phyloP scores from a whole-genome alignment of 495 filamentous ascomycete species.

The Daldinia caldariorum region DNA sequence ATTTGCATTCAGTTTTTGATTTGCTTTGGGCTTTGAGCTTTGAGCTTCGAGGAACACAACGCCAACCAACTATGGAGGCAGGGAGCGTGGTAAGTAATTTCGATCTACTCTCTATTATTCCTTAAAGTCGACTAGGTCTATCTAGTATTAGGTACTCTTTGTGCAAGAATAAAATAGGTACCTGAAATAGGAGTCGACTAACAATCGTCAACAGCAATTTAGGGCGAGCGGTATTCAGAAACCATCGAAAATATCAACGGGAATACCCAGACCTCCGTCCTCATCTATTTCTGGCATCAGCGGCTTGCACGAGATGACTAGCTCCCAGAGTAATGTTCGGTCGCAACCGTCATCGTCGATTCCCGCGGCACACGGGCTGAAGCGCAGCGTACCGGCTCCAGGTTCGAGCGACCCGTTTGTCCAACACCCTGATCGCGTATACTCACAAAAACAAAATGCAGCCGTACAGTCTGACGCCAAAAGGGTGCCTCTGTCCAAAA shows the following conservation, averaged over 20 bases:
- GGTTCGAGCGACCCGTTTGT: conserved; percentile 45
- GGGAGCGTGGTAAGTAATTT: conserved; percentile 54
- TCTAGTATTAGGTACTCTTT: too few relatives aligned
- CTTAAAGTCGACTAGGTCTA: background rate
- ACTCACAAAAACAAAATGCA: conserved; percentile 41
- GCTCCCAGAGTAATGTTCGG: conserved; percentile 75
- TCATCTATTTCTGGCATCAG: conserved; percentile 18
- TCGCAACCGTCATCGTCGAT: conserved; percentile 63
- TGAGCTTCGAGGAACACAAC: conserved; percentile 42
- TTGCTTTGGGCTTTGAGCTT: conserved; percentile 37
- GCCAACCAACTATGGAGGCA: conserved; percentile 53
- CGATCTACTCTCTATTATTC: background rate
- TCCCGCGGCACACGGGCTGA: conserved; percentile 50
- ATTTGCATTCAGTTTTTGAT: conserved; percentile 36
- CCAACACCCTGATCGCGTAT: background rate
- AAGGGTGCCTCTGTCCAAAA: conserved; percentile 67
- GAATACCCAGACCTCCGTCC: conserved; percentile 31
- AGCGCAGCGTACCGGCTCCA: conserved; percentile 50
- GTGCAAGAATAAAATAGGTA: background rate
- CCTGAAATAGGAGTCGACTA: conserved; percentile 16
- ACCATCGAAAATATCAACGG: conserved; percentile 20
- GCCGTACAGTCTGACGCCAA: conserved; percentile 63
- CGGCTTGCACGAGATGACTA: conserved; percentile 57
- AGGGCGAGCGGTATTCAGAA: conserved; percentile 30
- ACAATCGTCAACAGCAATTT: conserved; percentile 10